A percentile compares a stretch with the other conserved stretches of the same genome.
These are phyloP conservation scores for Rhizopogon vinicolor DNA, from an alignment of 768 basidiomycete species.

Conservation along the genomic window DNA sequence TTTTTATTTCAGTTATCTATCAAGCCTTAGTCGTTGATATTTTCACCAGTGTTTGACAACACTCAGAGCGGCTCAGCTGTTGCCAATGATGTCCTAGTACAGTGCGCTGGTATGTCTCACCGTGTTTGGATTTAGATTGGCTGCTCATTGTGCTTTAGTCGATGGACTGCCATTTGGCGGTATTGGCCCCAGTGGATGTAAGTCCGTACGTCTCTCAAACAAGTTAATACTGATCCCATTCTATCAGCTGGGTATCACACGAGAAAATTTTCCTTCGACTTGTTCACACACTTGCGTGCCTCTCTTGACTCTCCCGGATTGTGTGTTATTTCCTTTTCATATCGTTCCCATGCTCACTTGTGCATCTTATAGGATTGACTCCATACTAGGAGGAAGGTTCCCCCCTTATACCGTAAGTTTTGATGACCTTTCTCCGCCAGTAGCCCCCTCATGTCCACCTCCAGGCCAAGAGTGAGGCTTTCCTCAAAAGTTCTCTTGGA, in stretches of 20 bases:
- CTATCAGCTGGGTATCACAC: constrained; percentile 62
- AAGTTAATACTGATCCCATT: neutral
- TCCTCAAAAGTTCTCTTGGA: constrained; percentile 11
- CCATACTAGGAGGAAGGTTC: constrained; percentile 20
- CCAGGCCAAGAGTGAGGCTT: constrained; percentile 22
- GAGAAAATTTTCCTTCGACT: constrained; percentile 71
- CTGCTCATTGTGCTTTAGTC: constrained; percentile 23
- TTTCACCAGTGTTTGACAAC: constrained; percentile 50
- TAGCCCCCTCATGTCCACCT: neutral
- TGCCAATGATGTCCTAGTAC: constrained; percentile 69
- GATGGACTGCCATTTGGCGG: constrained; percentile 75
- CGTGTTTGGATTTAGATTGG: neutral
- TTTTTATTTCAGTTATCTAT: neutral
- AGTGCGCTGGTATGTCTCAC: constrained; percentile 41
- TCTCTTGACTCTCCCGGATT: constrained; percentile 41
- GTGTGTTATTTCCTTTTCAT: constrained; percentile 6
- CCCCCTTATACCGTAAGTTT: constrained; percentile 24
- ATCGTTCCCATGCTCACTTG: neutral
- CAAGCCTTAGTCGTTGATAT: neutral
- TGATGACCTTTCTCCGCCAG: neutral
- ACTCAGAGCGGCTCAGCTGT: constrained; percentile 70
- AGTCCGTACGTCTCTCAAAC: constrained; percentile 17
- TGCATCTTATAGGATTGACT: constrained; percentile 15
- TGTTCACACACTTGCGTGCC: constrained; percentile 71
- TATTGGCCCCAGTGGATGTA: constrained; percentile 68